These are phyloP conservation scores for Sambucus nigra DNA, from an alignment of 129 eudicot species.

Conservation along the genomic window DNA sequence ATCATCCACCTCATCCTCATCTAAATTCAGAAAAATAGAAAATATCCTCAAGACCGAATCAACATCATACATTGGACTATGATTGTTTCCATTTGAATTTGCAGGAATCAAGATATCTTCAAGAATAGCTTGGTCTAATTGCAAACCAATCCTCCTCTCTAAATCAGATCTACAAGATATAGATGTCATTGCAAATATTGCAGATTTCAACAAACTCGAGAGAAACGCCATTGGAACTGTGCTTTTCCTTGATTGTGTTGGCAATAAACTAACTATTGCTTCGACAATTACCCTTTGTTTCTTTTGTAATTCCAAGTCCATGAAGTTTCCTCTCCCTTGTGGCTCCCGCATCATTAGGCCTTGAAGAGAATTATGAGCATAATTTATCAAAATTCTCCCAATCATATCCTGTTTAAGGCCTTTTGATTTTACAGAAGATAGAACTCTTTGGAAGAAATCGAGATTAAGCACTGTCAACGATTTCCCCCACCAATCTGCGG, in stretches of 20 bases:
- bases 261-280: slow-evolving; percentile 60
- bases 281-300: slow-evolving; percentile 70
- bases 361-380: slow-evolving; percentile 76
- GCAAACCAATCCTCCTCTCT: slow-evolving; percentile 89
- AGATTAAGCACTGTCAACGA: slow-evolving; percentile 48
- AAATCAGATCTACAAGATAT: slow-evolving; percentile 84
- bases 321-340: slow-evolving; percentile 39
- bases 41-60: slow-evolving; percentile 80
- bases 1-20: slow-evolving; percentile 86
- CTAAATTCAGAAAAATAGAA: slow-evolving; percentile 81
- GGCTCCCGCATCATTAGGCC: slow-evolving; percentile 56
- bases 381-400: slow-evolving; percentile 65
- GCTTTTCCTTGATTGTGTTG: slow-evolving; percentile 80
- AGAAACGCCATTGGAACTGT: slow-evolving; percentile 91
- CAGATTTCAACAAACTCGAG: slow-evolving; percentile 74
- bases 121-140: slow-evolving; percentile 87
- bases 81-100: slow-evolving; percentile 47
- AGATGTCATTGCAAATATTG: slow-evolving; percentile 55
- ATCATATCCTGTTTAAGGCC: slow-evolving; percentile 88
- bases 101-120: slow-evolving; percentile 89
- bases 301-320: slow-evolving; percentile 63
- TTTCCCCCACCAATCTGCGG: slow-evolving; percentile 90
- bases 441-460: slow-evolving; percentile 75
- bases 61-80: slow-evolving; percentile 57
- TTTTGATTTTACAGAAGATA: slow-evolving; percentile 64